These are phyloP conservation scores for Daldinia sp. DNA, from an alignment of 2,329 filamentous ascomycete genomes.

Conservation along the genomic window DNA sequence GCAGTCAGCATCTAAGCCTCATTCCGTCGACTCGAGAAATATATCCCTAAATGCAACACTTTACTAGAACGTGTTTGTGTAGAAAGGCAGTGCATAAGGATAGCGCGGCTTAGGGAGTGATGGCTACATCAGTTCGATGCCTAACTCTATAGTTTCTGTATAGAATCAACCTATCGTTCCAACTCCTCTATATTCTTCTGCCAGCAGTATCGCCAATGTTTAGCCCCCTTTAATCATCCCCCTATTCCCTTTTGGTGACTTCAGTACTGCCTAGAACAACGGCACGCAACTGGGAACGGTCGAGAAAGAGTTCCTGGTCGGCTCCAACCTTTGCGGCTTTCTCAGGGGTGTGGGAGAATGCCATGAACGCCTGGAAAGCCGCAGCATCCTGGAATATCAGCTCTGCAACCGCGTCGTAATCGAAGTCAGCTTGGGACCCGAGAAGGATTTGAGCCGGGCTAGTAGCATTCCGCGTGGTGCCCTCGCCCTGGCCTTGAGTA, in stretches of 20 bases:
- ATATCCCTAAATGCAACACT: no score
- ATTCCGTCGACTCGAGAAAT: background rate
- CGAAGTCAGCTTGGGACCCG: conserved; percentile 43
- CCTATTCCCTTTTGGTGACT: conserved; percentile 26
- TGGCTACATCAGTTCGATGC: background rate
- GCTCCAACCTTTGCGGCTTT: conserved; percentile 40
- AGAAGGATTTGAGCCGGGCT: conserved; percentile 40
- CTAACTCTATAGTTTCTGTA: no score
- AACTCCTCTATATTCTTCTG: background rate
- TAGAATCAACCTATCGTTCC: background rate
- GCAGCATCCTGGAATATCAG: conserved; percentile 39
- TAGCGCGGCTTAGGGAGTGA: background rate
- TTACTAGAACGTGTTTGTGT: background rate
- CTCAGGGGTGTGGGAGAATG: conserved; percentile 37
- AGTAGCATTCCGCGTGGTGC: conserved; percentile 31
- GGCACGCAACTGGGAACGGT: conserved; percentile 37
- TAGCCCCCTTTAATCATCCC: background rate
- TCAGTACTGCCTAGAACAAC: conserved; percentile 34
- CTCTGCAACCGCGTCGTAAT: conserved; percentile 42
- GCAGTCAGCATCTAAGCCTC: background rate
- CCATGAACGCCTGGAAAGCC: conserved; percentile 44
- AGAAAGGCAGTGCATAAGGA: background rate
- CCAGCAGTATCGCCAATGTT: background rate
- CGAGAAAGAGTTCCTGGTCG: conserved; percentile 44
- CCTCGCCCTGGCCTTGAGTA: conserved; percentile 24